Conservation (phyloP, 1,284 basidiomycete genomes). For the Sporisorium exsertum region DNA sequence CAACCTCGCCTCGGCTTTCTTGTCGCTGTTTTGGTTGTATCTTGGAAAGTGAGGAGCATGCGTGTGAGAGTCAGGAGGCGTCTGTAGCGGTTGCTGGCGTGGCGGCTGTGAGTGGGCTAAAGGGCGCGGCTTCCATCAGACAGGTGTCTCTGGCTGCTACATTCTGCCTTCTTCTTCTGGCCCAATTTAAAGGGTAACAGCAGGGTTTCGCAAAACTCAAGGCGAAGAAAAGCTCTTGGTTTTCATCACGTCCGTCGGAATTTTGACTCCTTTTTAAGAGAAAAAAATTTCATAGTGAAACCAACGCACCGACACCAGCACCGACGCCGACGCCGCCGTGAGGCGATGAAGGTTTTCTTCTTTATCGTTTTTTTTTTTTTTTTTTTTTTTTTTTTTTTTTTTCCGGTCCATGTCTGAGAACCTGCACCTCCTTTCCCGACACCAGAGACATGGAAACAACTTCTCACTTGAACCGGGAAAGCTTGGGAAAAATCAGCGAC, state of each 20-base stretch:
- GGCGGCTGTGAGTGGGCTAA: background rate
- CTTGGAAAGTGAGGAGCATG: background rate
- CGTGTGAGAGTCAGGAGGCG: background rate
- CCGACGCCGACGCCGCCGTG: background rate
- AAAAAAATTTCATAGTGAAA: background rate
- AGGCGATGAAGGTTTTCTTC: background rate
- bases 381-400: background rate
- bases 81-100: background rate
- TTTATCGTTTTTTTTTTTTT: background rate
- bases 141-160: background rate
- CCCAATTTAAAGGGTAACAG: background rate
- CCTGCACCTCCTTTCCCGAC: background rate
- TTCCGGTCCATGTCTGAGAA: background rate
- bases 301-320: background rate
- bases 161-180: background rate
- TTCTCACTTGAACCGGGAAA: background rate
- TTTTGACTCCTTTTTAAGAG: background rate
- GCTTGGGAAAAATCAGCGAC: background rate
- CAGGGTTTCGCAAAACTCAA: background rate
- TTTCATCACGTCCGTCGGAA: background rate
- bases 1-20: background rate
- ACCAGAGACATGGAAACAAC: background rate
- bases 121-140: background rate
- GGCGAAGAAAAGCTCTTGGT: background rate
- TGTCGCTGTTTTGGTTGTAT: background rate